Conservation (phyloP, 768 basidiomycete genomes). For the Clitopilus passeckerianus region DNA sequence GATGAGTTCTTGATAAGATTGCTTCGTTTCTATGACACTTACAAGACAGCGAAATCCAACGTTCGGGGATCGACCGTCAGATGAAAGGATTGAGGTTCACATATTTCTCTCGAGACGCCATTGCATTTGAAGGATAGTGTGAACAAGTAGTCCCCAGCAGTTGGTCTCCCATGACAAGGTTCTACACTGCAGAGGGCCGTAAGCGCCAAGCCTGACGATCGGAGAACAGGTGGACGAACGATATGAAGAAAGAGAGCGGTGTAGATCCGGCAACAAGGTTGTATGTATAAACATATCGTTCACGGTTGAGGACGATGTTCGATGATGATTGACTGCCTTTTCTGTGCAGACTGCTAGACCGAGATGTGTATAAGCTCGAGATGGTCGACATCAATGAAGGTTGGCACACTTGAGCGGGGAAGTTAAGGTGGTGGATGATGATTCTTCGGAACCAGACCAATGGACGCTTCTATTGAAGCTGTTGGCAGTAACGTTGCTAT, state of each 20-base stretch:
- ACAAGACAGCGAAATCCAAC: constrained; percentile 64
- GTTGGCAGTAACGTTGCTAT: constrained; percentile 16
- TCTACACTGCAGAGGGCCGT: constrained; percentile 33
- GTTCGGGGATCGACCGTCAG: constrained; percentile 48
- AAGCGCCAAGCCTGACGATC: not conserved
- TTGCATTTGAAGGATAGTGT: constrained; percentile 50
- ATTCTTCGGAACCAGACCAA: constrained; percentile 17
- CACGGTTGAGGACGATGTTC: constrained; percentile 17
- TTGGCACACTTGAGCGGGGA: constrained; percentile 13
- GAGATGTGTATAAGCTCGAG: not conserved
- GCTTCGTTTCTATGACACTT: constrained; percentile 13
- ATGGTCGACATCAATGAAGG: not conserved
- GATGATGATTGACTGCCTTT: constrained; percentile 11
- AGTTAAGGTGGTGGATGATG: constrained; percentile 4
- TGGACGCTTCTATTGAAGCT: constrained; percentile 13
- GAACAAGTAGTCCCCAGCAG: constrained; percentile 45
- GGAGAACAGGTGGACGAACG: constrained; percentile 30
- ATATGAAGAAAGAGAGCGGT: constrained; percentile 44
- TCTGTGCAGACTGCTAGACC: constrained; percentile 2
- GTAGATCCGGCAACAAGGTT: constrained; percentile 36
- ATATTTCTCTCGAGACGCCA: constrained; percentile 48
- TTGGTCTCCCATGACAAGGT: constrained; percentile 33
- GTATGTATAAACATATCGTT: constrained; percentile 52
- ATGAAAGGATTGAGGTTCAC: constrained; percentile 39
- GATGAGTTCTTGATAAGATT: not conserved